Conservation (phyloP, 345 rosid genomes). For the Boechera retrofracta region DNA sequence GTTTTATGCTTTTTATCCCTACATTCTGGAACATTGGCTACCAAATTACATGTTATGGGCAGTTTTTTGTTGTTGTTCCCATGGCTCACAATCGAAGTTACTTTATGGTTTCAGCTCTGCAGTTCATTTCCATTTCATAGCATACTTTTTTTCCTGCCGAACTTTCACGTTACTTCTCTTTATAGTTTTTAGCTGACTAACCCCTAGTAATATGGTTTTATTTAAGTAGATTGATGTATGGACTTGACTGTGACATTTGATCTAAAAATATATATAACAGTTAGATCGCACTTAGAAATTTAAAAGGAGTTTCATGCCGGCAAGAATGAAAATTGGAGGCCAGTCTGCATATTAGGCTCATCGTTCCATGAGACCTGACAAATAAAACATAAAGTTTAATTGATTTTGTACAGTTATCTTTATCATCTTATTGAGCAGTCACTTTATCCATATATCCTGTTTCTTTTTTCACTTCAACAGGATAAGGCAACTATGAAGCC, state of each 20-base stretch:
- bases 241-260: neutral
- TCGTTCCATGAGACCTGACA: constrained; percentile 8
- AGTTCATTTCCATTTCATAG: neutral
- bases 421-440: neutral
- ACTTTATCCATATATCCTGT: neutral
- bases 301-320: neutral
- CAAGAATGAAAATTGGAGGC: neutral
- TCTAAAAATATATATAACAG: neutral
- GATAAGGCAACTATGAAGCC: constrained; percentile 55
- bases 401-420: constrained; percentile 10
- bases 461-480: constrained; percentile 14
- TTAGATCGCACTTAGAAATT: neutral
- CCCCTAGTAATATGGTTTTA: neutral
- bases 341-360: constrained; percentile 2
- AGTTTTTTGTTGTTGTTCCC: neutral
- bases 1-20: neutral
- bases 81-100: neutral
- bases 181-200: neutral
- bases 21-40: neutral
- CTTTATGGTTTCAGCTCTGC: constrained; percentile 1
- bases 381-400: neutral
- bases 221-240: neutral
- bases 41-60: neutral
- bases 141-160: neutral
- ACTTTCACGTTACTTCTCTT: neutral